phyloP scores from a whole-genome alignment of 1,284 basidiomycete genomes.

The Puccinia triticina region DNA sequence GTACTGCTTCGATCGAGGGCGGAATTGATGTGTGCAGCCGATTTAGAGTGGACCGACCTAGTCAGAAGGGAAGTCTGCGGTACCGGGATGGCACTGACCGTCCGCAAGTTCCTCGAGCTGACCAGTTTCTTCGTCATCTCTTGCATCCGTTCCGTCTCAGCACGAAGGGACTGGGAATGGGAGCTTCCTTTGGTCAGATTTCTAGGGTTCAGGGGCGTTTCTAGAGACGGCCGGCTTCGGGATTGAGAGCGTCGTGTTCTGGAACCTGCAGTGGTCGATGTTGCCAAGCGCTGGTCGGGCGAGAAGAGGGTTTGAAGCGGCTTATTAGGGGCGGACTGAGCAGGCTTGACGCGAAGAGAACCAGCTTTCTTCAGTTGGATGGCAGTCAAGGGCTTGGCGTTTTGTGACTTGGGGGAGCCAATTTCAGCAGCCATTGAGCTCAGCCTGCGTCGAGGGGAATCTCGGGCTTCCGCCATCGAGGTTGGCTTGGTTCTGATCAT shows the following conservation, averaged over 20 bases:
- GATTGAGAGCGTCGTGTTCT: neutral
- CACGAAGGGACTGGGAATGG: slow-evolving; percentile 36
- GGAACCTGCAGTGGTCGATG: neutral
- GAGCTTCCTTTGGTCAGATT: slow-evolving; percentile 19
- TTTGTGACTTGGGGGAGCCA: neutral
- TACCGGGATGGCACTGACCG: slow-evolving; percentile 40
- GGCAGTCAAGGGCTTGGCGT: neutral
- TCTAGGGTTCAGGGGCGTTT: neutral
- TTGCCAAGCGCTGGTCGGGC: neutral
- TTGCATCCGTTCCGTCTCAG: slow-evolving; percentile 50
- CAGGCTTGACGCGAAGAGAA: slow-evolving; percentile 18
- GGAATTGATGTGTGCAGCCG: neutral
- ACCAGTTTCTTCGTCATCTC: slow-evolving; percentile 51
- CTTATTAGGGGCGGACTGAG: neutral
- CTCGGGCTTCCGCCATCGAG: neutral
- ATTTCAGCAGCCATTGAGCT: slow-evolving; percentile 2
- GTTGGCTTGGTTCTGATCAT: slow-evolving; percentile 10
- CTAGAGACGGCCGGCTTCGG: neutral
- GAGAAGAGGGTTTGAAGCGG: slow-evolving; percentile 4
- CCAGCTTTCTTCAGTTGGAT: neutral
- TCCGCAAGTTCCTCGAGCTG: slow-evolving; percentile 39
- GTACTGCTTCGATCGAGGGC: slow-evolving; percentile 24
- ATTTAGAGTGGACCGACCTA: slow-evolving; percentile 1
- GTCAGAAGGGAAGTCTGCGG: slow-evolving; percentile 27
- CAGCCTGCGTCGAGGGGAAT: slow-evolving; percentile 25